Base-by-base conservation (phyloP, 345 rosid genomes). In the Ceriops tagal region DNA sequence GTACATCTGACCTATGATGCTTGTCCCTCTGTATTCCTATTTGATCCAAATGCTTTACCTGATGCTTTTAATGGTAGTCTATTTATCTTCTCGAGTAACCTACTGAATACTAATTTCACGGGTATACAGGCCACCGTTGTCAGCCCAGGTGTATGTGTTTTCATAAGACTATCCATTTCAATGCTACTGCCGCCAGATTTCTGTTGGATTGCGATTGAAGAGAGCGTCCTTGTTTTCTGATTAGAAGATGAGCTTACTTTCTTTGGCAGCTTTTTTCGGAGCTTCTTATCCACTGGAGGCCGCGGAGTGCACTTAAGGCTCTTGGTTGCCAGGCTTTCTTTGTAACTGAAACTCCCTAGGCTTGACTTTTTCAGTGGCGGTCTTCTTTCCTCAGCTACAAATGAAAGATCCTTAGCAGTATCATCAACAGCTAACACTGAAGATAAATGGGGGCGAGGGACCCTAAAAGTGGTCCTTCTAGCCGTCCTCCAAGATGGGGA, bases 51-150 rank as follows among this genome's bases (percentile, higher is more conserved):
- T 79, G 65, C 69, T 81, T 88, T 83, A 71, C 71, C 64, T 31
- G 78, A 78, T 71, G 85, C 83, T 77, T 82, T 86, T 70, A 93
- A 87, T 49, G 96, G 97, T 18, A 92, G 97, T 80, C 97, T 90
- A 72, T 92, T 92, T 75, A 96, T 96, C 87, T 96, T 96, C 92
- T 92, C 99, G 22, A 96, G 97, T 82, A 96, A 83, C 86, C 99
- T 87, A 80, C 98, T 92, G 79, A 84, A 96, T 46, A 88, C 97
- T 82, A 96, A 86, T 77, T 90, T 96, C 61, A 92, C 90, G 37
- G 99, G 99, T 83, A 96, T 90, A 84, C 96, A 92, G 28, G 97
- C 87, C 78, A 96, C 99, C 20, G 99, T 92, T 53, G 99, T 86
- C 46, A 85, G 95, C 70, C 85, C 82, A 0, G 86, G 73, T 64